Base-by-base conservation (phyloP, 495 filamentous ascomycete genomes). In the Penicillium bialowiezense region DNA sequence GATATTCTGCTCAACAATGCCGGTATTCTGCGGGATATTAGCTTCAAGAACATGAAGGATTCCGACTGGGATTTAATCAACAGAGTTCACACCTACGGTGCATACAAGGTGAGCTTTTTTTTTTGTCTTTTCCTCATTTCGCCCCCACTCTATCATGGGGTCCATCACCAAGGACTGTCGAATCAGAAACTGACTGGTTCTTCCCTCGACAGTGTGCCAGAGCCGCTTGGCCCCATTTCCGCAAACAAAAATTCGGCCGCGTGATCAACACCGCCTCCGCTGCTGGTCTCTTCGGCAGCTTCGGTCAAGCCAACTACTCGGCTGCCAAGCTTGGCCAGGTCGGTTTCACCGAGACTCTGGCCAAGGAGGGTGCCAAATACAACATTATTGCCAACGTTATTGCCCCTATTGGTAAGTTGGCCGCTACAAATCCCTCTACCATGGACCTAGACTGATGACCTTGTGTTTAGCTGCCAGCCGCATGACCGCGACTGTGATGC, bases 11-110 rank as follows among this genome's bases (percentile, higher is more conserved):
- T 97, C 69, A 98, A 98, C 81, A 98, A 97, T 65, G 93, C 93
- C 50, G 93, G 93, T 64, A 98, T 98, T 62, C 80, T 98, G 46
- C 87, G 93, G 49, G 93, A 98, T 77, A 65, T 98, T 62, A 90
- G 86, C 77, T 97, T 98, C 75, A 96, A 95, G 83, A 98, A 98
- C 72, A 96, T 97, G 90, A 91, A 85, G 66, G 92, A 97, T 65
- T 68, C 83, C 65, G 95, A 98, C 69, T 98, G 95, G 93, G 95
- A 98, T 64, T 71, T 97, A 51, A 85, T 97, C 64, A 86, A 91
- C 65, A 85, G 81, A 65, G 93, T 98, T 37, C 93, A 98, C 72
- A 88, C 97, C 50, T 89, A 87, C 70, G 93, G 93, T 59, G 85
- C 90, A 58, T 98, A 96, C 78, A 97, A 97, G 76, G 83, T 85